Evolutionary conservation across 306 rosid species (phyloP), one percentile per base, ranked within the genome.

Genomic region (Acacia confusa): DNA sequence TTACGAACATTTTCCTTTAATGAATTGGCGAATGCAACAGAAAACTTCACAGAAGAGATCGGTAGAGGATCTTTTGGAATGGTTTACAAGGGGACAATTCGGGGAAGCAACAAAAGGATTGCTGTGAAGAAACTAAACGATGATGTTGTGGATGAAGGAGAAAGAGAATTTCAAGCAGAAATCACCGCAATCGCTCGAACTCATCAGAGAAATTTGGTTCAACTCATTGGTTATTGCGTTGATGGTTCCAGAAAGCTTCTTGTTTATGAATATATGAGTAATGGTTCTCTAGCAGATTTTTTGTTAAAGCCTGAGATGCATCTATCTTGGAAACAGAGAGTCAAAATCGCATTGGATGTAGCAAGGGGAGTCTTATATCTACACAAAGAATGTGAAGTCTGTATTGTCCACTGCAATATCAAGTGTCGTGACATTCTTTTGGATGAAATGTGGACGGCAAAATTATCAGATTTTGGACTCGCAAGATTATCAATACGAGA

Each of bases 381-480:
- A 12, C 47, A 43, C 10, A 12, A 43, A 16, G 58, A 52, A 52
- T 17, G 58, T 52, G 58, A 52, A 52, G 60, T 52, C 19, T 52
- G 60, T 6, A 52, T 52, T 52, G 79, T 84, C 48, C 90, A 84
- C 45, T 75, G 87, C 80, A 82, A 87, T 48, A 81, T 87, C 53
- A 87, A 78, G 70, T 85, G 86, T 27, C 75, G 36, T 19, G 84
- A 87, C 15, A 84, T 87, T 64, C 86, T 87, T 0, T 52, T 87
- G 82, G 90, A 87, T 71, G 89, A 81, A 74, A 36, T 48, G 4
- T 78, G 87, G 85, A 77, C 34, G 3, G 87, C 90, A 25, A 87
- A 81, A 52, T 78, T 87, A 30, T 69, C 87, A 53, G 89, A 28
- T 28, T 28, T 28, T 28, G 30, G 30, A 28, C 30, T 52, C 20